phyloP scores from a whole-genome alignment of 768 basidiomycete species.

The Leccinum subgranulosum region DNA sequence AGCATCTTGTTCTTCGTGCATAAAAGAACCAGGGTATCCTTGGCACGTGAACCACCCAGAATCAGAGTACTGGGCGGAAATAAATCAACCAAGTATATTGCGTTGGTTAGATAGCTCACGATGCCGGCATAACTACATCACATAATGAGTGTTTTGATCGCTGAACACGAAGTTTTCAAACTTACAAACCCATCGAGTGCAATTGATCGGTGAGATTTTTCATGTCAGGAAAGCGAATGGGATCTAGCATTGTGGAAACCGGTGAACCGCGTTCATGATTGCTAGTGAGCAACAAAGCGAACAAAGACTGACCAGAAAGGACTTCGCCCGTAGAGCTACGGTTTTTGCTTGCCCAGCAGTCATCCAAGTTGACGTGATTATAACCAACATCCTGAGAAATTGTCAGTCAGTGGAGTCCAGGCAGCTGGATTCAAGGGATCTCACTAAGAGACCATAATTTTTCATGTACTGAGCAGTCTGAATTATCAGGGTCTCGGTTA shows the following conservation, averaged over 20 bases:
- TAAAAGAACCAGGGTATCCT: conserved; percentile 58
- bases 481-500: conserved; percentile 50
- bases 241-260: conserved; percentile 32
- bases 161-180: background rate
- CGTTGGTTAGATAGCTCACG: conserved; percentile 32
- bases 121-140: conserved; percentile 53
- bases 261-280: background rate
- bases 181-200: conserved; percentile 56
- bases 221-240: conserved; percentile 54
- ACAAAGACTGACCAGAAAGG: conserved; percentile 42
- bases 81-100: background rate
- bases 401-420: background rate
- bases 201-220: conserved; percentile 50
- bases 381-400: conserved; percentile 50
- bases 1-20: conserved; percentile 59
- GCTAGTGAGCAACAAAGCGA: background rate
- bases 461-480: conserved; percentile 51
- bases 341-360: conserved; percentile 59
- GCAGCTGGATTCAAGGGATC: background rate
- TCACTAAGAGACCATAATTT: conserved; percentile 48
- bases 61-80: conserved; percentile 50
- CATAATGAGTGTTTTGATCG: conserved; percentile 2
- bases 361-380: conserved; percentile 57
- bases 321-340: conserved; percentile 51
- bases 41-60: conserved; percentile 67